These are phyloP conservation scores for Basidiobolus meristosporus DNA, from an alignment of 371 early-diverging fungal genomes.

Conservation along the genomic window DNA sequence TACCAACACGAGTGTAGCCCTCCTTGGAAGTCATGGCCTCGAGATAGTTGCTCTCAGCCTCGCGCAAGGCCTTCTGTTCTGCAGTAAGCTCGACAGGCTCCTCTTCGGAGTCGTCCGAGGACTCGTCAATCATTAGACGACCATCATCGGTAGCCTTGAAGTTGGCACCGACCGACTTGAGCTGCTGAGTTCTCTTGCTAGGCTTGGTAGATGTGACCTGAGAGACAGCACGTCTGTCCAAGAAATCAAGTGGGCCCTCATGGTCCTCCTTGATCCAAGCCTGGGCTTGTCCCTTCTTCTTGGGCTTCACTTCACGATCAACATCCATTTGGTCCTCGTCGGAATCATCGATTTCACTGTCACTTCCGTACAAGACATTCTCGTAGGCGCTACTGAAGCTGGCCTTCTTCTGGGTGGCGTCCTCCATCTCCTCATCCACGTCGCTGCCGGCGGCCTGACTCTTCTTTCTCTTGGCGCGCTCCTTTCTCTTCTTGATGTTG, in stretches of 20 bases:
- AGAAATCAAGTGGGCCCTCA: conserved; percentile 78
- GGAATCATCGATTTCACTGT: conserved; percentile 66
- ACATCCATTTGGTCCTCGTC: too few species aligned
- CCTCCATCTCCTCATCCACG: conserved; percentile 28
- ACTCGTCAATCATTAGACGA: conserved; percentile 58
- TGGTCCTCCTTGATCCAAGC: conserved; percentile 60
- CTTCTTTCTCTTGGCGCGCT: conserved; percentile 68
- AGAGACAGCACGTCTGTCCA: conserved; percentile 69
- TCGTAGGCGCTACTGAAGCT: conserved; percentile 63
- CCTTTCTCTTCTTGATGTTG: conserved; percentile 83
- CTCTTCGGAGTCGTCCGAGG: conserved; percentile 11
- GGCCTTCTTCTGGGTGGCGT: too few species aligned
- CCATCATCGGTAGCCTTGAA: conserved; percentile 58
- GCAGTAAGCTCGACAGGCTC: conserved; percentile 13
- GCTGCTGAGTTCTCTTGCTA: conserved; percentile 5
- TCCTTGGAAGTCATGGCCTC: conserved; percentile 60
- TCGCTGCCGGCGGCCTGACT: conserved; percentile 17
- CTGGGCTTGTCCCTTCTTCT: too few species aligned
- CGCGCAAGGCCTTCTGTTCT: conserved; percentile 20
- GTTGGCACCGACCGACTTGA: conserved; percentile 20
- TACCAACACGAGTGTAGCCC: conserved; percentile 67
- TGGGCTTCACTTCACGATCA: too few species aligned
- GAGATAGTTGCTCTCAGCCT: conserved; percentile 61
- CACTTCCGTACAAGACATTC: conserved; percentile 75
- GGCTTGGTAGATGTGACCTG: conserved; percentile 29